Evolutionary conservation across 352 stramenopile species (phyloP), one percentile per base, ranked within the genome.

Genomic region (Phytophthora melonis): DNA sequence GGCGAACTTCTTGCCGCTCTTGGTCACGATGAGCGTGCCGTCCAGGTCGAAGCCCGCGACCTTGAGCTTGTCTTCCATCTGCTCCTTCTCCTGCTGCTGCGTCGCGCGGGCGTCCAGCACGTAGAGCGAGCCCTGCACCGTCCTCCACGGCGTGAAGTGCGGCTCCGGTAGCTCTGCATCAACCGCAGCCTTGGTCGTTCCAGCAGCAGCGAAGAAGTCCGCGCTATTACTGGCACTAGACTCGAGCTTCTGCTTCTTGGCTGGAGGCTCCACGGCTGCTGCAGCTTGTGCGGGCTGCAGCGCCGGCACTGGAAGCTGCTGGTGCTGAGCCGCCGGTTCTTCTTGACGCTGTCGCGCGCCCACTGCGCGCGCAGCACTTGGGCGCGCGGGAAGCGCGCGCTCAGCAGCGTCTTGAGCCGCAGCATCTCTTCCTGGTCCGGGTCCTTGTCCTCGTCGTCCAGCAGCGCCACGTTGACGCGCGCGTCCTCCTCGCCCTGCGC

Each of bases 41-140:
- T 97, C 90, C 62, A 97, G 72, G 69, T 97, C 90, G 32, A 97
- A 97, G 8, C 74, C 78, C 19, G 90, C 88, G n/a, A 97, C 78
- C 66, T 93, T 95, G 27, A 58, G 49, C 21, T n/a, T 43, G 16
- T 47, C 27, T 0, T 61, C 45, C 39, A 11, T 11, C 8, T 36
- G 0, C 19, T 16, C 25, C 30, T 67, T 21, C 25, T 66, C 5
- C 65, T 67, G 63, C 34, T 69, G 43, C 43, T 77, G 23, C 52
- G 67, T 50, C 32, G 64, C 39, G 0, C 80, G 79, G 2, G 87
- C 79, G 49, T 94, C 84, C 66, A 92, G 60, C 30, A 87, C 80
- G 49, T 84, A 63, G 14, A 94, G 66, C 39, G 85, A 86, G 10
- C 64, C 23, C 23, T 79, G 41, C 7, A 89, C 41, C 6, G 74